Percentiles rank a stretch among this genome's conserved stretches.
Conservation (phyloP, 345 rosid species). For the Zanthoxylum bungeanum region DNA sequence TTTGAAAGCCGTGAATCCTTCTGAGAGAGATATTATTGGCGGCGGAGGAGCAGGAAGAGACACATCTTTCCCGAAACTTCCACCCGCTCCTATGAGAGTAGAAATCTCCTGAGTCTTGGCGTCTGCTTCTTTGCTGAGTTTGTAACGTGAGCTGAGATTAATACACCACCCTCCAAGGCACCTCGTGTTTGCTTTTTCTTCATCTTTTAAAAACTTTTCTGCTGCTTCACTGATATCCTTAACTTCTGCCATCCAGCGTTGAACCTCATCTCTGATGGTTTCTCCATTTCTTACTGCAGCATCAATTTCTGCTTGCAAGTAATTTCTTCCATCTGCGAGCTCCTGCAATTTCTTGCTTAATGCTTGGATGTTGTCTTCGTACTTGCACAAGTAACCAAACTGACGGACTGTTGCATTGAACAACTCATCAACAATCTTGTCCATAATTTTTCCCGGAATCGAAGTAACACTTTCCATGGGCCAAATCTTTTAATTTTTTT, state of each 20-base stretch:
- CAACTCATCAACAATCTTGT: background rate
- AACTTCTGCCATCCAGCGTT: background rate
- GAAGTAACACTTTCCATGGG: background rate
- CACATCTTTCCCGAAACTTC: background rate
- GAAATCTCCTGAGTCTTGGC: background rate
- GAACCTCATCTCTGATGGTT: background rate
- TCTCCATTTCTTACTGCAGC: background rate
- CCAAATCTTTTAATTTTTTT: too few species aligned
- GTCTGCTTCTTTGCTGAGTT: background rate
- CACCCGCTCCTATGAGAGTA: background rate
- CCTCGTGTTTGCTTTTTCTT: background rate
- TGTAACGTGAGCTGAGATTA: background rate
- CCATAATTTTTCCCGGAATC: background rate
- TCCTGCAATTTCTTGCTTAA: background rate
- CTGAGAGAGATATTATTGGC: background rate
- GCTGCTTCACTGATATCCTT: background rate
- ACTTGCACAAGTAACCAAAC: background rate
- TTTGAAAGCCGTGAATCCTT: background rate
- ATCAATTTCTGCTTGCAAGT: background rate
- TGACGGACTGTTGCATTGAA: background rate
- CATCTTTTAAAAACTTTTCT: background rate
- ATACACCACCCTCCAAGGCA: background rate
- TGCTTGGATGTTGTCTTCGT: background rate
- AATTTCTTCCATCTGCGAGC: background rate
- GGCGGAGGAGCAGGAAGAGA: constrained; percentile 1